These are phyloP conservation scores for Pyricularia pennisetigena DNA, from an alignment of 2,329 filamentous ascomycete genomes.

Conservation along the genomic window DNA sequence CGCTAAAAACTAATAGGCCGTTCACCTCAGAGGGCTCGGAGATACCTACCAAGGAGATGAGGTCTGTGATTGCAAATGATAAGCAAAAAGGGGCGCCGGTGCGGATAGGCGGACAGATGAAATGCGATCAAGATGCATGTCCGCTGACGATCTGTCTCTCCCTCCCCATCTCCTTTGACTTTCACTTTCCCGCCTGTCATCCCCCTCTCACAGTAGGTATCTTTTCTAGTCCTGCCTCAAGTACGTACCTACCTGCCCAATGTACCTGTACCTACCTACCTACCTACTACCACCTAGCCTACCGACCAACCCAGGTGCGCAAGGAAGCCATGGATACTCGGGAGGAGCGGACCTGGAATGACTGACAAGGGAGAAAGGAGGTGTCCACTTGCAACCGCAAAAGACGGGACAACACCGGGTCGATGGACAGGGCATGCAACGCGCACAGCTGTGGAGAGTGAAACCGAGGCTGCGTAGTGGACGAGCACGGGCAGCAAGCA, in stretches of 20 bases:
- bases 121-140: background rate
- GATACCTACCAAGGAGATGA: background rate
- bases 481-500: background rate
- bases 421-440: background rate
- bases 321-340: background rate
- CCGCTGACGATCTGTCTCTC: background rate
- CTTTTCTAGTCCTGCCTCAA: background rate
- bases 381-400: background rate
- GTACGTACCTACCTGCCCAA: background rate
- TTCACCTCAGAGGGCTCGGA: background rate
- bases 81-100: background rate
- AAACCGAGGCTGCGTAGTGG: background rate
- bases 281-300: background rate
- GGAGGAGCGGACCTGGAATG: background rate
- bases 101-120: background rate
- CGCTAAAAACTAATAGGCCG: background rate
- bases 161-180: background rate
- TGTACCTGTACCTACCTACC: background rate
- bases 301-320: background rate
- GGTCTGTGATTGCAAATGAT: background rate
- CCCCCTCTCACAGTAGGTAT: background rate
- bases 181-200: background rate
- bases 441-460: background rate
- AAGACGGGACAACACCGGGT: background rate
- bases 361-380: background rate